These are phyloP conservation scores for Aureobasidium sp. DNA, from an alignment of 2,329 filamentous ascomycete species.

Conservation along the genomic window DNA sequence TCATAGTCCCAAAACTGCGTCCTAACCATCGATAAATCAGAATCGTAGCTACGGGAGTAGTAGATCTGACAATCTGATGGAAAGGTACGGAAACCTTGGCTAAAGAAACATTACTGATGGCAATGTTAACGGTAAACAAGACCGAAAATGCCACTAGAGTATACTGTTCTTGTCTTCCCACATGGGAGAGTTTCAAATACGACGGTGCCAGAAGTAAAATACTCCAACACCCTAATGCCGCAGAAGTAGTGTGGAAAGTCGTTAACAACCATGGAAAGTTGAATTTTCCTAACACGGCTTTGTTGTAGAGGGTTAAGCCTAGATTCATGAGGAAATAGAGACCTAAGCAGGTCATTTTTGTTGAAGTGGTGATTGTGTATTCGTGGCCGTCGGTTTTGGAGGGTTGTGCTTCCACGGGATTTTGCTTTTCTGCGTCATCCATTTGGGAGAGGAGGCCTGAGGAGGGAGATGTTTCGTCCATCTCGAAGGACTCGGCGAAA, in stretches of 20 bases:
- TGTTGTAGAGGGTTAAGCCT: conserved; percentile 50
- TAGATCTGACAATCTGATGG: conserved; percentile 55
- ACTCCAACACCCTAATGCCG: conserved; percentile 46
- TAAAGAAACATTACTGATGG: conserved; percentile 53
- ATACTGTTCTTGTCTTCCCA: conserved; percentile 45
- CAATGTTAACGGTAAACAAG: conserved; percentile 56
- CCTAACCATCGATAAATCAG: conserved; percentile 48
- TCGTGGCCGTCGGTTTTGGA: background rate
- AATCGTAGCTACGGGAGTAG: conserved; percentile 53
- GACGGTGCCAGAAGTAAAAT: conserved; percentile 33
- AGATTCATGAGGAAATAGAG: conserved; percentile 44
- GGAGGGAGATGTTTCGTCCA: background rate
- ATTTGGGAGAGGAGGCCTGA: background rate
- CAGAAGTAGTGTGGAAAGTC: conserved; percentile 48
- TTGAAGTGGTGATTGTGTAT: conserved; percentile 8
- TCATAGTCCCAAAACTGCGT: conserved; percentile 46
- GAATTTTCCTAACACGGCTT: conserved; percentile 42
- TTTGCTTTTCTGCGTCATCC: background rate
- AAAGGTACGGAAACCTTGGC: conserved; percentile 52
- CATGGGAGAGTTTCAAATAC: conserved; percentile 43
- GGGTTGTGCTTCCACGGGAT: background rate
- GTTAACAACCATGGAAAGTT: conserved; percentile 54
- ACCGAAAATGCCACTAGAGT: conserved; percentile 49
- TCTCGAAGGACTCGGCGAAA: background rate
- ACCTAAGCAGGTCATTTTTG: conserved; percentile 7